Conservation (phyloP, 2,329 filamentous ascomycete genomes). For the Diaporthe amygdali region DNA sequence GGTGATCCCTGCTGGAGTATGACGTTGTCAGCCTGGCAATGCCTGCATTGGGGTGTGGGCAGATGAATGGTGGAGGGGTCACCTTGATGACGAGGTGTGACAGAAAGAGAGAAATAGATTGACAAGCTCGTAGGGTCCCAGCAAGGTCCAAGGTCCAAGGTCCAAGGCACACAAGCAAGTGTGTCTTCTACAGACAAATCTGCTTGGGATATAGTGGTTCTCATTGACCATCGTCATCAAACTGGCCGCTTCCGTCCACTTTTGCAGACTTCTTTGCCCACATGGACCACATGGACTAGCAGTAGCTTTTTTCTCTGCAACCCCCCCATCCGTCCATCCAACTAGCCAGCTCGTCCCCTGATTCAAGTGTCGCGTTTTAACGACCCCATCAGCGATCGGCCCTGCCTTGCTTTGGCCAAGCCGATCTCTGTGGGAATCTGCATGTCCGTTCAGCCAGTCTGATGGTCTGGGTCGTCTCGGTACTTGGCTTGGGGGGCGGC, state of each 20-base stretch:
- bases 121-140: not conserved
- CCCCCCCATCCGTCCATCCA: not conserved
- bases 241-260: conserved; percentile 6
- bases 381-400: not conserved
- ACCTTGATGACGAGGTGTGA: not conserved
- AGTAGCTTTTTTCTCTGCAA: not conserved
- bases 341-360: not conserved
- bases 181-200: not conserved
- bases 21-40: not conserved
- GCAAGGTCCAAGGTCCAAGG: not conserved
- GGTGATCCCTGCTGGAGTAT: not conserved
- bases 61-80: not conserved
- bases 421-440: not conserved
- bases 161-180: not conserved
- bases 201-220: conserved; percentile 5
- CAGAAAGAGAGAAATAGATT: not conserved
- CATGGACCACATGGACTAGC: not conserved
- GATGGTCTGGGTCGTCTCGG: not conserved
- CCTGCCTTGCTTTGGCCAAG: not conserved
- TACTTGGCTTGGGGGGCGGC: conserved; percentile 4
- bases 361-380: conserved; percentile 10
- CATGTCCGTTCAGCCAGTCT: not conserved
- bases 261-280: not conserved
- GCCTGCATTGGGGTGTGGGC: not conserved
- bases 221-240: conserved; percentile 1